Evolutionary conservation across 768 basidiomycete species (phyloP), one percentile per base, ranked within the genome.

Genomic region (Tephrocybe sp.): DNA sequence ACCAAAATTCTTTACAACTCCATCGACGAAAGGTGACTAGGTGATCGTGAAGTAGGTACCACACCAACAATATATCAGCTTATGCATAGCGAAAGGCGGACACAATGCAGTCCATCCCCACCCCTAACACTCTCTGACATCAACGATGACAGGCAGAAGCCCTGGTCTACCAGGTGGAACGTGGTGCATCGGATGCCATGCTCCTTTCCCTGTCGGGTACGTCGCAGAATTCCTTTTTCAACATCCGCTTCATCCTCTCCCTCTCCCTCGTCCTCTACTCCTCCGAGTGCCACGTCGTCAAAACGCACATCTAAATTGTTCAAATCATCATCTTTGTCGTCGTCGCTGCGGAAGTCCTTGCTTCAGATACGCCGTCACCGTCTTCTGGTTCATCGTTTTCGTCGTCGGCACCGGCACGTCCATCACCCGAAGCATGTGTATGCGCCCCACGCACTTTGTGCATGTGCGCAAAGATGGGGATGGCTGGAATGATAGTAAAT

Each of bases 391-490:
- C 34, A 36, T 14, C 34, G 12, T 21, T 9, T 4, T 39, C 38
- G 18, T 39, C 20, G 17, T 39, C 10, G 3, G 18, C 34, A 12
- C 34, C 34, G 8, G 28, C 28, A 12, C 7, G 7, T 36, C 15
- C 15, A 36, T 51, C 42, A 30, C 65, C 56, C 75, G 76, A 77
- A 3, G 56, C 53, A 30, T 74, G 73, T 11, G 76, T 65, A 32
- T 70, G 58, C 0, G 73, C 74, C 9, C 85, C 84, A 23, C 73
- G 74, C 0, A 71, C 80, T 62, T 86, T 85, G 60, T 88, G 86
- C 45, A 88, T 86, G 51, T 88, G 86, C 3, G 86, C 86, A 58
- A 79, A 84, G 48, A 80, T 60, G 53, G 79, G 78, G n/a, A 80
- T 58, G 8, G 73, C 69, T 4, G 38, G 38, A n/a, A n/a, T n/a